Conservation (phyloP, 73 alveolate species). For the Paramecium bursaria region DNA sequence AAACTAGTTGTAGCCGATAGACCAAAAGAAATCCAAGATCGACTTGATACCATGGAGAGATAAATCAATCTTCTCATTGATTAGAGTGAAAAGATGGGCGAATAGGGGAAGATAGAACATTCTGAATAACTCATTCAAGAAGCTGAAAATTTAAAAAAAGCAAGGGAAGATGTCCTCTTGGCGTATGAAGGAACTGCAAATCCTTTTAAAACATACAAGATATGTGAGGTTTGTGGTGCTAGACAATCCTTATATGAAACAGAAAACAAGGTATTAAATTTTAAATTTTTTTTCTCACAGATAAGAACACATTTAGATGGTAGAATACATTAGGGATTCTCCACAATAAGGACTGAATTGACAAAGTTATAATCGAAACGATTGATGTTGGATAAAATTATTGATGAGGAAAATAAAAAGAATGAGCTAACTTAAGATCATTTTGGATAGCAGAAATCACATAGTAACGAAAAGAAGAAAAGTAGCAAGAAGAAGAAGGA, state of each 20-base stretch:
- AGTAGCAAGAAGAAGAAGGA: slow-evolving; percentile 11
- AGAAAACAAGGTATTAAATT: slow-evolving; percentile 42
- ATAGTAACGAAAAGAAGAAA: neutral
- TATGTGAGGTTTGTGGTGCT: slow-evolving; percentile 60
- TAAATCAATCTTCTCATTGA: slow-evolving; percentile 41
- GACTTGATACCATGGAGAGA: slow-evolving; percentile 56
- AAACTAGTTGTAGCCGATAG: slow-evolving; percentile 59
- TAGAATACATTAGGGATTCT: slow-evolving; percentile 56
- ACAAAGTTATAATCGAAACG: slow-evolving; percentile 20
- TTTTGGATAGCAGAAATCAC: neutral
- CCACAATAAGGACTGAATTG: slow-evolving; percentile 41
- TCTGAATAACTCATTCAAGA: slow-evolving; percentile 27
- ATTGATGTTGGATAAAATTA: slow-evolving; percentile 19
- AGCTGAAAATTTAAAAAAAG: slow-evolving; percentile 52
- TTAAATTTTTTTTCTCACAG: neutral
- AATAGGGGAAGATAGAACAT: slow-evolving; percentile 52
- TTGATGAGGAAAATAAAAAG: slow-evolving; percentile 35
- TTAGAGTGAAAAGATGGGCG: slow-evolving; percentile 58
- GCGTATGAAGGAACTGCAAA: slow-evolving; percentile 53
- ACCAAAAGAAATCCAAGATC: slow-evolving; percentile 53
- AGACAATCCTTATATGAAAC: slow-evolving; percentile 54
- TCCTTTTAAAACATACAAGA: slow-evolving; percentile 51
- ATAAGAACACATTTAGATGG: slow-evolving; percentile 62
- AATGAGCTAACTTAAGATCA: slow-evolving; percentile 21
- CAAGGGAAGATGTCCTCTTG: slow-evolving; percentile 46